These are phyloP conservation scores for Anthoceros angustus DNA, from an alignment of 225 moss, liverwort and hornwort genomes.

Conservation along the genomic window DNA sequence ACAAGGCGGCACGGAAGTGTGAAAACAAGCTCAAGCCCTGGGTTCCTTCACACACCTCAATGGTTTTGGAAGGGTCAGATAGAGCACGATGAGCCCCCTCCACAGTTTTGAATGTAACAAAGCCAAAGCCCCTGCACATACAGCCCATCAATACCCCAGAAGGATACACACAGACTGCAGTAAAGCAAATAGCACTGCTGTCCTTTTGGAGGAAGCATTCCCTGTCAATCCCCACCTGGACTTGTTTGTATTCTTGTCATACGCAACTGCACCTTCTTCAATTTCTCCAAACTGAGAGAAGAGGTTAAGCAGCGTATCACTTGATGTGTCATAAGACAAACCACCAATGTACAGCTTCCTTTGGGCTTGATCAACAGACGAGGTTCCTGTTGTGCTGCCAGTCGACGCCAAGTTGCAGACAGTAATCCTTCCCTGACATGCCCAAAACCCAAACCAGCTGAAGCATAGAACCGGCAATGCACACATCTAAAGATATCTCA, in stretches of 20 bases:
- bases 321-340: conserved; percentile 79
- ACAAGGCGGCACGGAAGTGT: background rate
- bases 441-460: background rate
- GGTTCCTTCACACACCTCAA: conserved; percentile 42
- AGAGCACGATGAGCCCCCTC: conserved; percentile 90
- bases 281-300: conserved; percentile 97
- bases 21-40: background rate
- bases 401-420: conserved; percentile 93
- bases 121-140: conserved; percentile 68
- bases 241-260: conserved; percentile 95
- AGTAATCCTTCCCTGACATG: conserved; percentile 71
- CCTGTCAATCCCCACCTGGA: conserved; percentile 35
- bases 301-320: conserved; percentile 74
- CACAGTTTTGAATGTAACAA: conserved; percentile 76
- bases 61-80: conserved; percentile 76
- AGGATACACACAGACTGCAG: too few species aligned
- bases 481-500: background rate
- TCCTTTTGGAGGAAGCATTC: too few species aligned
- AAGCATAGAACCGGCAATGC: background rate
- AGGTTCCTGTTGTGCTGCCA: conserved; percentile 62
- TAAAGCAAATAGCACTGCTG: too few species aligned
- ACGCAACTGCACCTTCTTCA: conserved; percentile 94
- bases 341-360: conserved; percentile 93
- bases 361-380: conserved; percentile 65
- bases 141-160: too few species aligned